phyloP scores from a whole-genome alignment of 116 monocot genomes.

The Zostera marina region DNA sequence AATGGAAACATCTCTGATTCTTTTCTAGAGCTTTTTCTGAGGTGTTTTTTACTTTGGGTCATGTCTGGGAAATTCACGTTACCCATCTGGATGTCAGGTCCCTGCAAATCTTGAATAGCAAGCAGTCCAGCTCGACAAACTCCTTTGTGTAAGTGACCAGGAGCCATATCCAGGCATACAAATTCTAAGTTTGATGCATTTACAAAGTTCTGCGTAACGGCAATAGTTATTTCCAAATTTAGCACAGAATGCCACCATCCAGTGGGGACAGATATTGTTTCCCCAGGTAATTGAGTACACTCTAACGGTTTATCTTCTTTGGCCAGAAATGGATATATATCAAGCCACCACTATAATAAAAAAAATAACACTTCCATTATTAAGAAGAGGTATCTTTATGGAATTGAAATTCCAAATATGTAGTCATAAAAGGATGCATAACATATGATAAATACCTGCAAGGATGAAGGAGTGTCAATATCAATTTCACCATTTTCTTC shows the following conservation, averaged over 20 bases:
- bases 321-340: constrained; percentile 84
- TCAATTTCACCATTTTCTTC: constrained; percentile 96
- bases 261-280: constrained; percentile 97
- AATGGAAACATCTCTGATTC: constrained; percentile 8
- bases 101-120: constrained; percentile 35
- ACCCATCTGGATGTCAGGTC: constrained; percentile 6
- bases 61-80: constrained; percentile 23
- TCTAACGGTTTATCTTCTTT: constrained; percentile 88
- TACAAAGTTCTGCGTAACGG: constrained; percentile 95
- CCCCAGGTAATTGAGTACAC: constrained; percentile 90
- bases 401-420: background rate
- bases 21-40: constrained; percentile 14
- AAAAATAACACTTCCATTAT: background rate
- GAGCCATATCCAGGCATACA: constrained; percentile 86
- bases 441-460: constrained; percentile 44
- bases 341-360: constrained; percentile 92
- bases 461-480: constrained; percentile 81
- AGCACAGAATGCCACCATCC: constrained; percentile 99
- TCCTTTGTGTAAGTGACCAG: constrained; percentile 89
- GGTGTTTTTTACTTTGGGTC: constrained; percentile 43
- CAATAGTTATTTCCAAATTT: constrained; percentile 86
- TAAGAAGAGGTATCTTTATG: background rate
- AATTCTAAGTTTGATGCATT: constrained; percentile 71
- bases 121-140: constrained; percentile 85
- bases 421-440: constrained; percentile 6